Percentiles rank a stretch among this genome's conserved stretches.
phyloP scores from a whole-genome alignment of 768 basidiomycete genomes.

The Astraeus odoratus region DNA sequence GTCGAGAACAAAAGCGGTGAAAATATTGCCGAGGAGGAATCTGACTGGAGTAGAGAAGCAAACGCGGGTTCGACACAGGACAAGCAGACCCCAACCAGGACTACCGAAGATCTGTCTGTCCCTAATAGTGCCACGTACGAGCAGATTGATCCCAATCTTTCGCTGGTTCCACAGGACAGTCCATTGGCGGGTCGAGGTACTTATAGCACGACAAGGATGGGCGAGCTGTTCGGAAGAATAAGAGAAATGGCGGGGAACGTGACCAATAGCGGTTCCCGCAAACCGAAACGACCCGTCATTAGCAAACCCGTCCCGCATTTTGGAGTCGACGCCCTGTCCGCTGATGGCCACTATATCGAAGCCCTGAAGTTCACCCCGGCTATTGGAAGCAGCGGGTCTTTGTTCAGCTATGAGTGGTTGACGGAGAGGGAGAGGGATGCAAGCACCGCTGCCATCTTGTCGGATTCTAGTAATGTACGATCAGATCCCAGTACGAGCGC shows the following conservation, averaged over 20 bases:
- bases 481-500: slow-evolving; percentile 63
- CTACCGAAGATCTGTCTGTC: slow-evolving; percentile 13
- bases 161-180: slow-evolving; percentile 42
- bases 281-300: slow-evolving; percentile 43
- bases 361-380: slow-evolving; percentile 14
- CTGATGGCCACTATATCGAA: slow-evolving; percentile 30
- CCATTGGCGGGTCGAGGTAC: slow-evolving; percentile 23
- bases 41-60: slow-evolving; percentile 25
- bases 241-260: slow-evolving; percentile 60
- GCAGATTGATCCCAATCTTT: slow-evolving; percentile 39
- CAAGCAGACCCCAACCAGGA: slow-evolving; percentile 12
- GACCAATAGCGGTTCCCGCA: slow-evolving; percentile 49
- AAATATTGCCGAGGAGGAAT: slow-evolving; percentile 16
- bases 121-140: slow-evolving; percentile 13
- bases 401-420: slow-evolving; percentile 34
- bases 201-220: slow-evolving; percentile 60
- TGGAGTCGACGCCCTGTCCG: slow-evolving; percentile 16
- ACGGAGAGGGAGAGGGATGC: slow-evolving; percentile 26
- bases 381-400: slow-evolving; percentile 23
- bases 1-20: slow-evolving; percentile 15
- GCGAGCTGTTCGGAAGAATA: slow-evolving; percentile 59
- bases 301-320: slow-evolving; percentile 46
- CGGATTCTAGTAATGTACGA: slow-evolving; percentile 54
- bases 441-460: slow-evolving; percentile 44
- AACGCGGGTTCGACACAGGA: slow-evolving; percentile 23